Evolutionary conservation across 73 alveolate genomes (phyloP).

Genomic region (Paramecium bursaria): DNA sequence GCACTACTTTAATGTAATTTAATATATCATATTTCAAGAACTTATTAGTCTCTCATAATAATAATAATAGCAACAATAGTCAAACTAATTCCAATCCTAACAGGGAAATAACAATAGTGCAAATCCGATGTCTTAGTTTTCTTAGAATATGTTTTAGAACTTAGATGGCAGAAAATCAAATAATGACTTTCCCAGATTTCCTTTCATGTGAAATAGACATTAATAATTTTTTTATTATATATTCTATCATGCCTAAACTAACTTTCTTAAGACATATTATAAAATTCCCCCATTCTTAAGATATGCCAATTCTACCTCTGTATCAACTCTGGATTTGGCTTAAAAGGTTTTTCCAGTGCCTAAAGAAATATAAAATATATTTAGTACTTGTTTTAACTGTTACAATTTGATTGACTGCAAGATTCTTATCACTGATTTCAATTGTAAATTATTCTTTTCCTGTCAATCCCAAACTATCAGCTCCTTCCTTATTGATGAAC

Average conservation of each 20-base stretch:
- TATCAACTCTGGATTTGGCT: conserved; percentile 79
- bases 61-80: neutral
- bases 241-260: conserved; percentile 44
- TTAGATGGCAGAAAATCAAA: neutral
- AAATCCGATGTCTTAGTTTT: neutral
- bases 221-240: no score
- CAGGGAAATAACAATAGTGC: neutral
- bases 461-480: conserved; percentile 83
- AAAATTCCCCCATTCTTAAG: conserved; percentile 91
- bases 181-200: neutral
- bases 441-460: conserved; percentile 86
- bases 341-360: conserved; percentile 80
- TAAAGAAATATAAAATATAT: neutral
- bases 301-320: conserved; percentile 88
- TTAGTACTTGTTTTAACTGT: conserved; percentile 69
- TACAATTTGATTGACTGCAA: conserved; percentile 76
- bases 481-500: conserved; percentile 78
- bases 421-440: conserved; percentile 70
- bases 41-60: conserved; percentile 1
- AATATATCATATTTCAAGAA: neutral
- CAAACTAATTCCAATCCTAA: no score
- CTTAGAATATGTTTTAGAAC: no score
- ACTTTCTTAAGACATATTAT: conserved; percentile 89
- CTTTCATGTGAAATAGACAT: neutral
- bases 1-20: conserved; percentile 28